Evolutionary conservation across 352 stramenopile species (phyloP).

Genomic region (Phytophthora cactorum): DNA sequence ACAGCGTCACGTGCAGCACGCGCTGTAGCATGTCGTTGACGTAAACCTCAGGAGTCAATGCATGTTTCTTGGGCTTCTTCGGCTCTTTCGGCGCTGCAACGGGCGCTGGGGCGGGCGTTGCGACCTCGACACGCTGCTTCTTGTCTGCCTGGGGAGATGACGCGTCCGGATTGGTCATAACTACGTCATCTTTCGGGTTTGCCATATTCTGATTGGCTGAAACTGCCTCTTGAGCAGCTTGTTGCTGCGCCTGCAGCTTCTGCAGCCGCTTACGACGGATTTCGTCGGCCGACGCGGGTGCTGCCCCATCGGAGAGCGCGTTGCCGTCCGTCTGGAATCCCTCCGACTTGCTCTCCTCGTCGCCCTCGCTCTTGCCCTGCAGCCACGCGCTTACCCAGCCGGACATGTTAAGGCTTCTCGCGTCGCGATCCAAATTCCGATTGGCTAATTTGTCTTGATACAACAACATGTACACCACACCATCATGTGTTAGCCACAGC

Average conservation of each 20-base stretch:
- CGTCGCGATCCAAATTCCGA: conserved; percentile 9
- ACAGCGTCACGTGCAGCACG: conserved; percentile 70
- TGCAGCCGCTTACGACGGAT: conserved; percentile 70
- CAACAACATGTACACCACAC: background rate
- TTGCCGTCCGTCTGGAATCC: conserved; percentile 23
- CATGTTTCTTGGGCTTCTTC: conserved; percentile 49
- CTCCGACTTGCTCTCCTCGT: conserved; percentile 50
- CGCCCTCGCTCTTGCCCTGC: conserved; percentile 49
- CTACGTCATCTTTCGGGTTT: conserved; percentile 14
- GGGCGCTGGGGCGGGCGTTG: background rate
- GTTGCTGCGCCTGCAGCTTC: conserved; percentile 57
- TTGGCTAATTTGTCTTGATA: conserved; percentile 12
- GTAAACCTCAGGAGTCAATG: conserved; percentile 50
- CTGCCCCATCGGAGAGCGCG: conserved; percentile 24
- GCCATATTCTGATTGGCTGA: conserved; percentile 28
- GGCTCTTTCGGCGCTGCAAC: conserved; percentile 21
- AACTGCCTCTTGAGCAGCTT: conserved; percentile 23
- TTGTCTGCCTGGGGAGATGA: conserved; percentile 10
- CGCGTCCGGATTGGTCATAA: conserved; percentile 31
- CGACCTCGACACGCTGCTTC: conserved; percentile 26
- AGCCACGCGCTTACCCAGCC: conserved; percentile 66
- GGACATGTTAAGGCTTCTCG: conserved; percentile 34
- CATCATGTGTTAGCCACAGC: conserved; percentile 1
- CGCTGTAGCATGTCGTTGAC: conserved; percentile 83
- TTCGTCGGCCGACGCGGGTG: conserved; percentile 48